Evolutionary conservation across 495 filamentous ascomycete species (phyloP), one percentile per base, ranked within the genome.

Genomic region (Xylaria palmicola): DNA sequence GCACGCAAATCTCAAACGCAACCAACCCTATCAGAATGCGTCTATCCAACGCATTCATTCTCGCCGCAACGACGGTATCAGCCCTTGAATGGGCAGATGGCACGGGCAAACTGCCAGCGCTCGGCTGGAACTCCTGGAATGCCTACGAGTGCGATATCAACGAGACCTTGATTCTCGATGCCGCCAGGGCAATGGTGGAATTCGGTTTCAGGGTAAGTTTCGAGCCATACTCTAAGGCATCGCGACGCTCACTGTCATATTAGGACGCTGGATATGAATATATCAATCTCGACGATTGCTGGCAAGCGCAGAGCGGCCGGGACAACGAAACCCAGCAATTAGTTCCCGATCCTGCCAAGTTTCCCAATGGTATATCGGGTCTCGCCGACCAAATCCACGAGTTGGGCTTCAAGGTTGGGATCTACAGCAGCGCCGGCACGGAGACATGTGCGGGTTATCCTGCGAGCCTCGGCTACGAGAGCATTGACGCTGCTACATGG

Each of bases 251-350:
- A 53, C 12, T 24, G 7, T 44, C 20, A 20, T 73, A 89, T 41
- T 79, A 83, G 62, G 84, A 85, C 48, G 74, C 85, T 4, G 88
- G 88, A 12, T 91, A 91, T 65, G 77, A 86, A 64, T 89, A 89
- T 69, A 77, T 89, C 54, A 85, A 85, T 64, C 68, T 81, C 5
- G 78, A 85, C 52, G 87, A 90, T 66, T 90, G 88, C 73, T 91
- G 87, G 87, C 81, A 79, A 2, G 65, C 77, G 26, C 82, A 81
- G 59, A 68, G 71, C 4, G 47, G 48, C 34, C 76, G 80, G 5
- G 78, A 85, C 62, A 71, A 76, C 43, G n/a, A 17, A 12, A 83
- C 73, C 2, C 56, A 77, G 1, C 79, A 77, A 17, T 72, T 89
- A 1, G 75, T 85, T 36, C 81, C 85, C 0, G 81, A 89, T 59